phyloP scores from a whole-genome alignment of 2,329 filamentous ascomycete species.

The Monosporascus sp. region DNA sequence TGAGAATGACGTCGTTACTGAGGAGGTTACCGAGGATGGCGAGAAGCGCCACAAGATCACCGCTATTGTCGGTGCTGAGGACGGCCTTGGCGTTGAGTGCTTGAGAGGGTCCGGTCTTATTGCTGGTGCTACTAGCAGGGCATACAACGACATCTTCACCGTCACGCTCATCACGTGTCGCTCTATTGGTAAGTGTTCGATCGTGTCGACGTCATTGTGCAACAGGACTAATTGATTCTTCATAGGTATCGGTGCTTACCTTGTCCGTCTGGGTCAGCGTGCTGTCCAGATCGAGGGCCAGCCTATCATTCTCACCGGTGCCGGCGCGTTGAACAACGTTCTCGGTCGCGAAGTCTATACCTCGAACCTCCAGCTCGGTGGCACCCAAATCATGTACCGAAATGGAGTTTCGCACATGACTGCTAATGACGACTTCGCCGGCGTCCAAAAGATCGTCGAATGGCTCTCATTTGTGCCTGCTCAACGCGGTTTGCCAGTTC shows the following conservation, averaged over 20 bases:
- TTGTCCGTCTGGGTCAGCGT: constrained; percentile 95
- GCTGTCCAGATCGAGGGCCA: constrained; percentile 98
- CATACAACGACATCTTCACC: constrained; percentile 98
- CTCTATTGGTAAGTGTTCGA: constrained; percentile 68
- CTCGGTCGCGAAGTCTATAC: constrained; percentile 98
- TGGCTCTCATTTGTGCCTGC: constrained; percentile 98
- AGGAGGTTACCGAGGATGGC: constrained; percentile 77
- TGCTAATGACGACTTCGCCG: constrained; percentile 93
- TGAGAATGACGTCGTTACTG: constrained; percentile 81
- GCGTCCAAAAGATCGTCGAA: constrained; percentile 94
- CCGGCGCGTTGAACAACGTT: constrained; percentile 95
- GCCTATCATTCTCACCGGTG: constrained; percentile 97
- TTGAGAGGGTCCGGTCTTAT: constrained; percentile 95
- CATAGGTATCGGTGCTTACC: constrained; percentile 88
- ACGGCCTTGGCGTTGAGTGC: constrained; percentile 96
- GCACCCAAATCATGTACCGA: constrained; percentile 99
- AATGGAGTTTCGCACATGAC: constrained; percentile 99
- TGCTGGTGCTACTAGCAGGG: constrained; percentile 91
- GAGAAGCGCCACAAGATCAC: constrained; percentile 92
- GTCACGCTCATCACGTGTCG: constrained; percentile 95
- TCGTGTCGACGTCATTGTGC: constrained; percentile 6
- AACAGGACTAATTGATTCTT: constrained; percentile 25
- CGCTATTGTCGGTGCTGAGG: constrained; percentile 87
- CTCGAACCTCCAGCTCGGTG: constrained; percentile 97
- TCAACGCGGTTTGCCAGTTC: constrained; percentile 86